Base-by-base conservation (phyloP, 345 rosid species). In the Sonneratia caseolaris region DNA sequence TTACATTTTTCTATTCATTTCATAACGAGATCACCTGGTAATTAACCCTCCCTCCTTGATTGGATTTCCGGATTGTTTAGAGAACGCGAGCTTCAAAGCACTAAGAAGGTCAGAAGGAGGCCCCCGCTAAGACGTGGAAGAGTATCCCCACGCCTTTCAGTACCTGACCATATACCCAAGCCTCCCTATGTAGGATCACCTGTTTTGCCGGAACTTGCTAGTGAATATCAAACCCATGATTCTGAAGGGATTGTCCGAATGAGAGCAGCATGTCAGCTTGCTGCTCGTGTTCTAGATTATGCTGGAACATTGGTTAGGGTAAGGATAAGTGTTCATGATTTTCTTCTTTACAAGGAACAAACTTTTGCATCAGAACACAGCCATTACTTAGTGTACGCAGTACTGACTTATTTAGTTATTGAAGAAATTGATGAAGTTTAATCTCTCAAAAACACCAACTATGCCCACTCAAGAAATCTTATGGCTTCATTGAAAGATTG, bases 181-280 rank as follows among this genome's bases (percentile, higher is more conserved):
- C 98, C 97, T 77, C 96, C 96, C 21, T 91, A 94, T 74, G 81
- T 82, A 35, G 83, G 80, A 72, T 77, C 90, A 47, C 75, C 79
- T 49, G 68, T 73, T 55, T 68, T 91, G 78, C 98, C 98, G 0
- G 97, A 85, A 70, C 84, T 92, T 74, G 72, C 87, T 0, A 82
- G 81, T 10, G 87, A 91, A 49, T 71, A 80, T 71, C 99, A 90
- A 77, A 70, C 89, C 75, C 96, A 87, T 71, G 96, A 86, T 68
- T 73, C 97, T 77, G 84, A 95, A 71, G 92, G 93, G 64, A 82
- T 92, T 74, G 76, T 13, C 49, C 74, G 75, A 72, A 91, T 91
- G 97, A 88, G 79, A 79, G 97, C 96, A 78, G 96, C 97, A 43
- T 85, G 96, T 43, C 90, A 91, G 84, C 97, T 95, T 48, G 97